phyloP scores from a whole-genome alignment of 2,329 filamentous ascomycete species.

The Rutstroemia sp. region DNA sequence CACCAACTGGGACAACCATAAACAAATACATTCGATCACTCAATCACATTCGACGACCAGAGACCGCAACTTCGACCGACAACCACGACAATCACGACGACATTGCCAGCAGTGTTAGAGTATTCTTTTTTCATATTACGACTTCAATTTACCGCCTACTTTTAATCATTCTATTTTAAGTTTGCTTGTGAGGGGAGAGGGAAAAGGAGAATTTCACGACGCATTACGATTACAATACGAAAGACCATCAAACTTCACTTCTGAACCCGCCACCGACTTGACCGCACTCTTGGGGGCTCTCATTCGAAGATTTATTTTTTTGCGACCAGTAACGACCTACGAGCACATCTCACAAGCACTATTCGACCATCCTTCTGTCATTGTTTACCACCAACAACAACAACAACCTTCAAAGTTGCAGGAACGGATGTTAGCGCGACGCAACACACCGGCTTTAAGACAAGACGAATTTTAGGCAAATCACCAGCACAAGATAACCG shows the following conservation, averaged over 20 bases:
- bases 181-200: background rate
- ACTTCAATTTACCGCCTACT: background rate
- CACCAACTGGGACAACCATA: too few relatives aligned
- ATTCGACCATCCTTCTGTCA: background rate
- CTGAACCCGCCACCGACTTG: background rate
- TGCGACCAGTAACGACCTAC: background rate
- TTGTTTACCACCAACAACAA: too few relatives aligned
- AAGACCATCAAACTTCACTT: background rate
- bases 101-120: background rate
- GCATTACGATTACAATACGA: slow-evolving; percentile 2
- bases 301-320: background rate
- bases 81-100: background rate
- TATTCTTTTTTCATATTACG: background rate
- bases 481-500: slow-evolving; percentile 9
- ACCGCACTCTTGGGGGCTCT: background rate
- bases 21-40: too few relatives aligned
- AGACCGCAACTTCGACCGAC: background rate
- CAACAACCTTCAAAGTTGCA: background rate
- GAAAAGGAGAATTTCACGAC: slow-evolving; percentile 7
- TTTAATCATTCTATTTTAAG: slow-evolving; percentile 2
- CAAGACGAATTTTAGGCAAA: slow-evolving; percentile 9
- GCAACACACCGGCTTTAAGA: slow-evolving; percentile 3
- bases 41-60: background rate
- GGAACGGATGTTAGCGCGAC: slow-evolving; percentile 8
- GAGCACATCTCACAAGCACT: background rate